A percentile compares a stretch with the other conserved stretches of the same genome.
Conservation (phyloP, 306 rosid species). For the Prinsepia uniflora region DNA sequence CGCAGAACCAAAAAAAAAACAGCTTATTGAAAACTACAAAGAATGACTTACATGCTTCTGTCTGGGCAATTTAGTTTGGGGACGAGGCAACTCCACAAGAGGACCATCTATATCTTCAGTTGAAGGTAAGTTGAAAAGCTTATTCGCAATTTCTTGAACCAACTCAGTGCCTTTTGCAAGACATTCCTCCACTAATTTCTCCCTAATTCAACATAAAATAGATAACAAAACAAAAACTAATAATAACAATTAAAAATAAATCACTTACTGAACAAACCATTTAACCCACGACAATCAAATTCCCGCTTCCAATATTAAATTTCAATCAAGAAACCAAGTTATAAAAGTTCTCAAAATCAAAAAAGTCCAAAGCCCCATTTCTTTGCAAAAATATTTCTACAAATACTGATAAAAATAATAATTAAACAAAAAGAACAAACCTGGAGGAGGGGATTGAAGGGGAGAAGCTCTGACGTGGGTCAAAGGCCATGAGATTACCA, state of each 20-base stretch:
- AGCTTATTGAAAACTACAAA: not conserved
- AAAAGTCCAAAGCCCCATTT: not conserved
- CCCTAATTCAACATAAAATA: conserved; percentile 35
- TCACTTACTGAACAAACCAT: not conserved
- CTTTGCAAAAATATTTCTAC: not conserved
- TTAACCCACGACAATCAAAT: not conserved
- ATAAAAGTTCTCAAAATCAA: not conserved
- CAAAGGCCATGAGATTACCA: conserved; percentile 65
- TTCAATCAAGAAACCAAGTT: not conserved
- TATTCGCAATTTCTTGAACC: conserved; percentile 71
- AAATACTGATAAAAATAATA: not conserved
- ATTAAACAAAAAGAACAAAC: conserved; percentile 9
- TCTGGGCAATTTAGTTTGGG: conserved; percentile 68
- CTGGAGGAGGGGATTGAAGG: conserved; percentile 47
- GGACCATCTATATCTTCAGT: conserved; percentile 78
- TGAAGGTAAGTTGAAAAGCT: conserved; percentile 64
- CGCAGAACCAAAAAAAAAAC: not conserved
- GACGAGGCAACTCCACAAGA: conserved; percentile 66
- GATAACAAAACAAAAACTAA: not conserved
- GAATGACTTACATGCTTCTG: conserved; percentile 63
- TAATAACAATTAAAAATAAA: not conserved
- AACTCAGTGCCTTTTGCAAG: conserved; percentile 65
- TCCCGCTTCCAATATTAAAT: not conserved
- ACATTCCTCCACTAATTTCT: conserved; percentile 51
- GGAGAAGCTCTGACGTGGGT: conserved; percentile 39